Conservation (phyloP, 805 yeast species). For the Debaryomyces castellii region DNA sequence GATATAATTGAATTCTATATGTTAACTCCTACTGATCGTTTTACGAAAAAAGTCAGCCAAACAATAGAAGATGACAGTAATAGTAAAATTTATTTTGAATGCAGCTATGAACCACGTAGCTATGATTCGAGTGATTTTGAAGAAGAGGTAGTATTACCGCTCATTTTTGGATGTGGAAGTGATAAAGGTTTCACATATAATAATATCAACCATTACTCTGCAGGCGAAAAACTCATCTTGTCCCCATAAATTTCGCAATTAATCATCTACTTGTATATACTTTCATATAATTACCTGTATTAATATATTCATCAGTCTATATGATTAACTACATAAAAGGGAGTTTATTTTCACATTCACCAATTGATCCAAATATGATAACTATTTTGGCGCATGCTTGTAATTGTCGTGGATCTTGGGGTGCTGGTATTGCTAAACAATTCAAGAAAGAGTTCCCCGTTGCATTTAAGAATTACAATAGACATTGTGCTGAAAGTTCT, state of each 20-base stretch:
- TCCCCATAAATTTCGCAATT: neutral
- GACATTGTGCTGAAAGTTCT: slow-evolving; percentile 35
- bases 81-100: slow-evolving; percentile 23
- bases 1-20: slow-evolving; percentile 46
- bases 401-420: slow-evolving; percentile 79
- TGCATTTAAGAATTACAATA: slow-evolving; percentile 50
- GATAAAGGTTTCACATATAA: slow-evolving; percentile 30
- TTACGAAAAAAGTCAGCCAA: slow-evolving; percentile 7
- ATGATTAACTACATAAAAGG: slow-evolving; percentile 54
- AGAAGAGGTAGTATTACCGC: slow-evolving; percentile 8
- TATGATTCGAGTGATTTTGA: slow-evolving; percentile 10
- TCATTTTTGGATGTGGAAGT: slow-evolving; percentile 31
- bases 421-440: slow-evolving; percentile 74
- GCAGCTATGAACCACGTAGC: slow-evolving; percentile 29
- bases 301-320: slow-evolving; percentile 2
- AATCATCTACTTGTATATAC: neutral
- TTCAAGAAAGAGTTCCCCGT: slow-evolving; percentile 55
- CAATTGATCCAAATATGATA: slow-evolving; percentile 20
- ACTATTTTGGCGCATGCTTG: slow-evolving; percentile 74
- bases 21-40: slow-evolving; percentile 38
- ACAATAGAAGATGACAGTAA: slow-evolving; percentile 5
- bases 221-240: slow-evolving; percentile 24
- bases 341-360: slow-evolving; percentile 47
- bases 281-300: neutral
- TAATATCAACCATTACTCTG: slow-evolving; percentile 24